Percentiles rank a stretch among this genome's conserved stretches.
Conservation (phyloP, 2,329 filamentous ascomycete genomes). For the Penicillium verrucosum region DNA sequence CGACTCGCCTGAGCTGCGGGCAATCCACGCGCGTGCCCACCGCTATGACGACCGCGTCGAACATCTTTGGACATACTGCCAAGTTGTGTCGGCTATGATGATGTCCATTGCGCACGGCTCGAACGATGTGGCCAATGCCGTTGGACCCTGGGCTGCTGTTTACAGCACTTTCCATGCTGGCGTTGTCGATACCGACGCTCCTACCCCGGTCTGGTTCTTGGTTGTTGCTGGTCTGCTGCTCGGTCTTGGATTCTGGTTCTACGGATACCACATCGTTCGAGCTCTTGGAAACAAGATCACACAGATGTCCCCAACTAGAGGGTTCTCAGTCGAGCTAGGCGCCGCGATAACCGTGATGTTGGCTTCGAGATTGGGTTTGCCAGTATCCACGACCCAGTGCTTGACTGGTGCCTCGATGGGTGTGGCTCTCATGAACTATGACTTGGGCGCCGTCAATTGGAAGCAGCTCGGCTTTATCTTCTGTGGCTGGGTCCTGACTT, state of each 20-base stretch:
- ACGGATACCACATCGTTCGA: slow-evolving; percentile 42
- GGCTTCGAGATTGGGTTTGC: slow-evolving; percentile 34
- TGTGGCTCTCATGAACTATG: slow-evolving; percentile 38
- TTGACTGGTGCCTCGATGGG: slow-evolving; percentile 36
- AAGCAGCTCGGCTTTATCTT: slow-evolving; percentile 44
- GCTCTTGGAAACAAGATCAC: slow-evolving; percentile 44
- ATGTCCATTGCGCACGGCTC: slow-evolving; percentile 47
- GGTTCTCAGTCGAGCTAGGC: slow-evolving; percentile 39
- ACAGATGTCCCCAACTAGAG: slow-evolving; percentile 34
- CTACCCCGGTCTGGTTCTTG: slow-evolving; percentile 42
- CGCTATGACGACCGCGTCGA: slow-evolving; percentile 48
- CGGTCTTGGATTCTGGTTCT: slow-evolving; percentile 43
- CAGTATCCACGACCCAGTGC: slow-evolving; percentile 36
- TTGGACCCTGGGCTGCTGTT: slow-evolving; percentile 41
- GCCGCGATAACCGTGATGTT: slow-evolving; percentile 41
- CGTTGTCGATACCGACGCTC: slow-evolving; percentile 27
- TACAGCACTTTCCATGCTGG: slow-evolving; percentile 32
- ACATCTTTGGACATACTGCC: slow-evolving; percentile 48
- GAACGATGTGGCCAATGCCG: slow-evolving; percentile 45
- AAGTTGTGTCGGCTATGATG: slow-evolving; percentile 42
- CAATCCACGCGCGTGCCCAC: slow-evolving; percentile 42
- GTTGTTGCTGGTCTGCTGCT: slow-evolving; percentile 37
- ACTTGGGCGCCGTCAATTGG: slow-evolving; percentile 45
- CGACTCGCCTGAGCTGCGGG: slow-evolving; percentile 36
- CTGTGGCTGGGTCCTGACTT: slow-evolving; percentile 45